A percentile compares a stretch with the other conserved stretches of the same genome.
Evolutionary conservation across 306 rosid genomes (phyloP).

Genomic region (Dicorynia guianensis): DNA sequence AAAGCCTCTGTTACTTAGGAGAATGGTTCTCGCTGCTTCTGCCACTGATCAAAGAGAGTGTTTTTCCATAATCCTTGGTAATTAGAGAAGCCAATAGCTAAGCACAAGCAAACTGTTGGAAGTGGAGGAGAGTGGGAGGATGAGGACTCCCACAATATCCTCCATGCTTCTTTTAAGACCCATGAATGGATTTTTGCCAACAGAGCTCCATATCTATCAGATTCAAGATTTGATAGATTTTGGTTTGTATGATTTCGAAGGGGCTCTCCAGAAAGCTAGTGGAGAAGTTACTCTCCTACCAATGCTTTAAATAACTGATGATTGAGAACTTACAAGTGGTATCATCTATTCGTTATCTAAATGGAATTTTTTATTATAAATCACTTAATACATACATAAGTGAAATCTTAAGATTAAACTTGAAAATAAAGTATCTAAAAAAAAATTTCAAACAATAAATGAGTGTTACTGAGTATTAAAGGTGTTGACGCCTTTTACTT

Average conservation of each 20-base stretch:
- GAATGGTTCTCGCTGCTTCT: constrained; percentile 41
- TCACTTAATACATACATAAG: too few species aligned
- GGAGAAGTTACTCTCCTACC: constrained; percentile 53
- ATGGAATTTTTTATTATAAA: too few species aligned
- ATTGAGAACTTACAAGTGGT: constrained; percentile 39
- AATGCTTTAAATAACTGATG: constrained; percentile 68
- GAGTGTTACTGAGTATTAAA: too few species aligned
- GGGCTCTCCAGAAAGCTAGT: constrained; percentile 51
- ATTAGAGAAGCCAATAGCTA: constrained; percentile 53
- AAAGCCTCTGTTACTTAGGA: constrained; percentile 43
- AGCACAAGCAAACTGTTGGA: constrained; percentile 58
- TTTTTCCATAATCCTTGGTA: constrained; percentile 32
- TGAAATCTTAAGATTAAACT: too few species aligned
- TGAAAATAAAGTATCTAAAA: too few species aligned
- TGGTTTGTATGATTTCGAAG: constrained; percentile 37
- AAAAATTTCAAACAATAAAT: too few species aligned
- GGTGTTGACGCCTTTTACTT: constrained; percentile 32
- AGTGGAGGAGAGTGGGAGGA: constrained; percentile 45
- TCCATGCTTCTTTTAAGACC: constrained; percentile 50
- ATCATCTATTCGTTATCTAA: constrained; percentile 53
- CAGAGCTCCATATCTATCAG: constrained; percentile 50
- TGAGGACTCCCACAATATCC: constrained; percentile 41
- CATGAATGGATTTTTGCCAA: constrained; percentile 57
- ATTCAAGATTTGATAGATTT: constrained; percentile 45
- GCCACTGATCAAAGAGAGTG: constrained; percentile 36